phyloP scores from a whole-genome alignment of 225 moss, liverwort and hornwort genomes.

The Neckera pumila region DNA sequence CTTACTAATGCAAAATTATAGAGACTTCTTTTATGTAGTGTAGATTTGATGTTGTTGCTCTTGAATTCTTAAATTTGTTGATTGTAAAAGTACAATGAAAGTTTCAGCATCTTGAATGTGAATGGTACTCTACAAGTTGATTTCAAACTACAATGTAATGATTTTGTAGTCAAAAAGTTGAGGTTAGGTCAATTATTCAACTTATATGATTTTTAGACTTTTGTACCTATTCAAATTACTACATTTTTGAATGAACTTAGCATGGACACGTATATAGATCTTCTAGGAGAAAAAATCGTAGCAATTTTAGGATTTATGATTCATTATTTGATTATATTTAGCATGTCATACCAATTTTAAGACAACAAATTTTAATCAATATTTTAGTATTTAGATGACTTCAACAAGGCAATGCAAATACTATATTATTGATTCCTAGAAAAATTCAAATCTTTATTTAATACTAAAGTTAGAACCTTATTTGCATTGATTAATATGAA shows the following conservation, averaged over 20 bases:
- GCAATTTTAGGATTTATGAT: not conserved
- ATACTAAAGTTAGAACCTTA: not conserved
- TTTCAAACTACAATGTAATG: not conserved
- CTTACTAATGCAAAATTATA: not conserved
- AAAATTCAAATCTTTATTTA: not conserved
- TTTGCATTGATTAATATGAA: not conserved
- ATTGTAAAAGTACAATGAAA: too few species aligned
- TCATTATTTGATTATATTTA: too few species aligned
- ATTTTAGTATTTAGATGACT: not conserved
- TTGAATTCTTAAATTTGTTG: not conserved
- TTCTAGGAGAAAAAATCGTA: not conserved
- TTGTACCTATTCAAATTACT: not conserved
- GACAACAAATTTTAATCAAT: not conserved
- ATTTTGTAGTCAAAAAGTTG: not conserved
- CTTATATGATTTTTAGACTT: not conserved
- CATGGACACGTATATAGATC: too few species aligned
- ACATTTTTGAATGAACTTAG: not conserved
- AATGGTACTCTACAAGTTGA: not conserved
- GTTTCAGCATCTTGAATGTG: not conserved
- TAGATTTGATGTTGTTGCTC: not conserved
- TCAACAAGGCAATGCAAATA: not conserved
- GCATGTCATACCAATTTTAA: not conserved
- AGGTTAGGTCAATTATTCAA: not conserved
- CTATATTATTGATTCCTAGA: too few species aligned
- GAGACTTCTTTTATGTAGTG: not conserved